Conservation (phyloP, 768 basidiomycete genomes). For the Gymnopilus dilepis region DNA sequence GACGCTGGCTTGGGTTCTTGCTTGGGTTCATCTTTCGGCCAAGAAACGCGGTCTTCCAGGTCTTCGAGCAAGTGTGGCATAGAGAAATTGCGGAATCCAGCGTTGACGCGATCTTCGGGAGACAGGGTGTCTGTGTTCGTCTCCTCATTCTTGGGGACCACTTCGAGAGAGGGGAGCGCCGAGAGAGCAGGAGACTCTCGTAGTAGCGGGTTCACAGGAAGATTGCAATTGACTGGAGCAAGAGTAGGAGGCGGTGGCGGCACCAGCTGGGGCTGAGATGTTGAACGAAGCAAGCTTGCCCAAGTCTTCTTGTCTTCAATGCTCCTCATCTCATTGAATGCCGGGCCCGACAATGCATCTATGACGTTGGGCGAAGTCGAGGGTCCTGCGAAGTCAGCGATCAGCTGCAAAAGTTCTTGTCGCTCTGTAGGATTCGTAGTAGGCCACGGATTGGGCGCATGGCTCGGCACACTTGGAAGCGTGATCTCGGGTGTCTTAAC, state of each 20-base stretch:
- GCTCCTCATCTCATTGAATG: neutral
- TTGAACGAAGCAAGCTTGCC: neutral
- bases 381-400: conserved; percentile 24
- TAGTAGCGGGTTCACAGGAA: neutral
- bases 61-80: conserved; percentile 19
- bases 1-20: neutral
- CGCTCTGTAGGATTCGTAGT: conserved; percentile 26
- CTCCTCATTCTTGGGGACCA: neutral
- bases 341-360: neutral
- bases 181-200: neutral
- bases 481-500: conserved; percentile 4
- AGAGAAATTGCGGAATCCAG: conserved; percentile 7
- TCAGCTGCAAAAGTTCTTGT: conserved; percentile 27
- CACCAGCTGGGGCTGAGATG: neutral
- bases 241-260: neutral
- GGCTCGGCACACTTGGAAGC: conserved; percentile 24
- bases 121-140: neutral
- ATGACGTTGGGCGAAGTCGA: conserved; percentile 6
- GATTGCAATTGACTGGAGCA: neutral
- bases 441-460: conserved; percentile 28
- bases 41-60: conserved; percentile 19
- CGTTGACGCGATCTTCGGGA: neutral
- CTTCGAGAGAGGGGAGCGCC: neutral
- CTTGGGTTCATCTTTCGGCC: conserved; percentile 1
- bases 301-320: conserved; percentile 1